phyloP scores from a whole-genome alignment of 345 rosid genomes.

The Eutrema heterophyllum region DNA sequence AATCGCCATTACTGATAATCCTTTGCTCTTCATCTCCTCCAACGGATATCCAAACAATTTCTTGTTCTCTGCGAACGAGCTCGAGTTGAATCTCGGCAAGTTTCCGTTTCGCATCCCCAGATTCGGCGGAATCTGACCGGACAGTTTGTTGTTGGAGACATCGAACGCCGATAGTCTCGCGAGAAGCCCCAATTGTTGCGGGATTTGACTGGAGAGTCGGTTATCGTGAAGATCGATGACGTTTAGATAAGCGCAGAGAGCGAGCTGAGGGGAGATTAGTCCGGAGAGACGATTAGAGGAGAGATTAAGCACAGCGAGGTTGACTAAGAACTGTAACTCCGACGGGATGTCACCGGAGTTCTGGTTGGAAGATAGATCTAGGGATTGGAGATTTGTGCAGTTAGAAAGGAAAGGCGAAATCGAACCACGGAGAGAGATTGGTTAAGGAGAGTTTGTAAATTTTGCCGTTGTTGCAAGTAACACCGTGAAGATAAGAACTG shows the following conservation, averaged over 20 bases:
- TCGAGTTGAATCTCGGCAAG: conserved; percentile 61
- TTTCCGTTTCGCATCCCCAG: conserved; percentile 62
- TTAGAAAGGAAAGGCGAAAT: conserved; percentile 74
- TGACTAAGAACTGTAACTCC: conserved; percentile 65
- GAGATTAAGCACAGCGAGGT: conserved; percentile 64
- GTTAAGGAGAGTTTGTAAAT: conserved; percentile 83
- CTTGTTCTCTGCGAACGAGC: conserved; percentile 69
- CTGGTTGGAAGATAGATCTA: conserved; percentile 82
- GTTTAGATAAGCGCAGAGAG: conserved; percentile 81
- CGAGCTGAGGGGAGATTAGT: conserved; percentile 69
- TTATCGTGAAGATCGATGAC: conserved; percentile 85
- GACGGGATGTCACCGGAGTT: conserved; percentile 69
- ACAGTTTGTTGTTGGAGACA: conserved; percentile 62
- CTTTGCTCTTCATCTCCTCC: conserved; percentile 54
- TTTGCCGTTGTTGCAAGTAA: conserved; percentile 86
- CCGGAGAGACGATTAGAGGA: conserved; percentile 37
- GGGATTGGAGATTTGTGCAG: conserved; percentile 84
- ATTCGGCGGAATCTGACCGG: conserved; percentile 65
- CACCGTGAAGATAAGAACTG: conserved; percentile 67
- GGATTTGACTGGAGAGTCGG: conserved; percentile 63
- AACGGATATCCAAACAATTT: conserved; percentile 84
- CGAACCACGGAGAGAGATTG: conserved; percentile 67
- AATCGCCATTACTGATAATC: conserved; percentile 76
- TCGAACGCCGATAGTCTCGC: conserved; percentile 70
- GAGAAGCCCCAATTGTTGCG: conserved; percentile 58